These are phyloP conservation scores for Blastosporella zonata DNA, from an alignment of 1,284 basidiomycete genomes.

Conservation along the genomic window DNA sequence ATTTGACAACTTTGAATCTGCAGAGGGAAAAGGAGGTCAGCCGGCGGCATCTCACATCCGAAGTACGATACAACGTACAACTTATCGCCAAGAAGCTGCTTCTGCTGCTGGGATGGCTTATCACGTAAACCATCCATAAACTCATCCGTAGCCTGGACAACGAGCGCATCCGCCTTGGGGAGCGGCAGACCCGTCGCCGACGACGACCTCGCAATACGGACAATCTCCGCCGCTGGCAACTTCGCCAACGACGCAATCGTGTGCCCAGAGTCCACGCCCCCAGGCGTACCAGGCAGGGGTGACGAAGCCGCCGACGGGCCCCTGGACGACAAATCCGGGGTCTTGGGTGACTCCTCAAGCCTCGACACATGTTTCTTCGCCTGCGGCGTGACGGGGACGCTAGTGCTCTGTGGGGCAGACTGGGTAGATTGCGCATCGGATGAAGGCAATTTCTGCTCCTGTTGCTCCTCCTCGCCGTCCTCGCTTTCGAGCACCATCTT, in stretches of 20 bases:
- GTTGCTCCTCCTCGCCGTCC: conserved; percentile 43
- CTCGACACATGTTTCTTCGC: conserved; percentile 49
- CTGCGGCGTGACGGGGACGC: conserved; percentile 58
- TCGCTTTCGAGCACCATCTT: conserved; percentile 75
- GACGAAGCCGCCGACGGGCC: conserved; percentile 70
- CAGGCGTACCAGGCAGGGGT: conserved; percentile 55
- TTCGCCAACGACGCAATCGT: conserved; percentile 60
- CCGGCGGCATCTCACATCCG: neutral
- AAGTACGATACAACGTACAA: conserved; percentile 43
- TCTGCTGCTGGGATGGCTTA: conserved; percentile 65
- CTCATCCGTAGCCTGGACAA: conserved; percentile 69
- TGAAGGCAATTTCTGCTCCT: conserved; percentile 23
- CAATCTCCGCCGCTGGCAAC: conserved; percentile 68
- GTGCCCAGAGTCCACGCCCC: conserved; percentile 38
- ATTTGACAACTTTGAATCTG: conserved; percentile 77
- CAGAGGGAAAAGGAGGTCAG: neutral
- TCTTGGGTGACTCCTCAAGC: conserved; percentile 56
- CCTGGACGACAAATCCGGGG: conserved; percentile 68
- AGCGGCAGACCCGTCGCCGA: conserved; percentile 60
- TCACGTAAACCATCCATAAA: conserved; percentile 72
- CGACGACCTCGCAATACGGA: conserved; percentile 55
- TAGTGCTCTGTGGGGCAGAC: conserved; percentile 32
- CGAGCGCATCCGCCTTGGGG: conserved; percentile 66
- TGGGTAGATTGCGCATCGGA: conserved; percentile 27
- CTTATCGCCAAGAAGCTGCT: conserved; percentile 81